Evolutionary conservation across 805 yeast genomes (phyloP), one percentile per base, ranked within the genome.

Genomic region (Lachancea mirantina): DNA sequence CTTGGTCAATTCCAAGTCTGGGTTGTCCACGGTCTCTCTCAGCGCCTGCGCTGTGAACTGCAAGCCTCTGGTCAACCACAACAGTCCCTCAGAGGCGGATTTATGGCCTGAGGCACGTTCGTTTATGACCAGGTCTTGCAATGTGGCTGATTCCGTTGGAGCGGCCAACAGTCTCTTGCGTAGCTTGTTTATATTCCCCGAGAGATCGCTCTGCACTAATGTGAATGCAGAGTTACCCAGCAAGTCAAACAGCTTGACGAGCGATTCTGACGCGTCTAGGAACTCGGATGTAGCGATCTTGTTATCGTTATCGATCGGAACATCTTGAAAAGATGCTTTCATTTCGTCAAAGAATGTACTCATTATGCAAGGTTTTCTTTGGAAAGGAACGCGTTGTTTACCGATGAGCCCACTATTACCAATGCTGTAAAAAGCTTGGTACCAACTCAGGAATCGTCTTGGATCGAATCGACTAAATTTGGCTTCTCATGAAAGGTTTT

Each of bases 41-140:
- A 85, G 76, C 23, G 95, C 92, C 45, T 69, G 78, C 13, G 94
- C 88, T n/a, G 96, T 85, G 67, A 85, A 87, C 55, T 82, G 79
- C 48, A 85, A 72, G 14, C 95, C 96, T 52, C 89, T 68, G 27
- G 78, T 69, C 46, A 85, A 71, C 96, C 96, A 85, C 48, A 85
- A 63, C 45, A 85, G 70, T 23, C 94, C 96, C 61, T 87, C 95
- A 8, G 95, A 85, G 24, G 95, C 94, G 40, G 78, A 76, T 58
- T 78, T 82, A 34, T 64, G 62, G 49, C 68, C 67, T 44, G 74
- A 74, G 23, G 67, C 69, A 26, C 74, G 77, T 65, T 85, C 96
- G 35, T 76, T 65, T 40, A 81, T 61, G 20, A 87, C 79, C 55
- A 85, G 66, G 40, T 73, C 85, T 63, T 87, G 94, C 47, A 85